Percentiles rank a stretch among this genome's conserved stretches.
These are phyloP conservation scores for Phytophthora sansomeana DNA, from an alignment of 352 stramenopile genomes.

Conservation along the genomic window DNA sequence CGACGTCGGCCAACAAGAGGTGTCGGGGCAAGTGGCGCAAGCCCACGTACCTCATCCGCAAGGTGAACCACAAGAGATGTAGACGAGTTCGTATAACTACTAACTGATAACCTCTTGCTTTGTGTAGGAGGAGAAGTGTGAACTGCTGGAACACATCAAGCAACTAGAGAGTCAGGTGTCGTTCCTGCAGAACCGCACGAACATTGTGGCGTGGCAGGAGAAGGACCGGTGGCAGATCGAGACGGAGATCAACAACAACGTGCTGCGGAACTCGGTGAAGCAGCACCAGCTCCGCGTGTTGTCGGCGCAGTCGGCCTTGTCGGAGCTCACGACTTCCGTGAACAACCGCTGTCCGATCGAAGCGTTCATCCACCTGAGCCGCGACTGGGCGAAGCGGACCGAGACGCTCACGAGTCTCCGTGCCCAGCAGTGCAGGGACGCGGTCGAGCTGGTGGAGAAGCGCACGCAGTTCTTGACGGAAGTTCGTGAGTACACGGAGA, in stretches of 20 bases:
- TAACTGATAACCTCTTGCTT: neutral
- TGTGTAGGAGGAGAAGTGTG: slow-evolving; percentile 46
- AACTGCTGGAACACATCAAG: slow-evolving; percentile 45
- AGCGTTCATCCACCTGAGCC: slow-evolving; percentile 54
- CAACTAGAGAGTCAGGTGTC: slow-evolving; percentile 42
- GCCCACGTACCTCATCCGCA: slow-evolving; percentile 48
- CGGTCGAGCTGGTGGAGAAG: slow-evolving; percentile 49
- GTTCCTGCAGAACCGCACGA: slow-evolving; percentile 39
- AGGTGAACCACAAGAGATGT: slow-evolving; percentile 9
- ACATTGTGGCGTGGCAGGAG: slow-evolving; percentile 39
- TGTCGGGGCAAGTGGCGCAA: slow-evolving; percentile 43
- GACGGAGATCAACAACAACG: slow-evolving; percentile 41
- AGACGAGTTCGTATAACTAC: neutral
- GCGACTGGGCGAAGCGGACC: slow-evolving; percentile 34
- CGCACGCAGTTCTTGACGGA: slow-evolving; percentile 54
- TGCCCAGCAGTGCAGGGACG: slow-evolving; percentile 46
- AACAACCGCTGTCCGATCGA: slow-evolving; percentile 45
- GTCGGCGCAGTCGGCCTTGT: slow-evolving; percentile 46
- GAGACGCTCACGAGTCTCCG: slow-evolving; percentile 43
- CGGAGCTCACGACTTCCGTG: slow-evolving; percentile 38
- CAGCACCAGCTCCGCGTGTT: slow-evolving; percentile 46
- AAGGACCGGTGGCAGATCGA: slow-evolving; percentile 36
- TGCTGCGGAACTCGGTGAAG: slow-evolving; percentile 42
- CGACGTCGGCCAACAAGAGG: slow-evolving; percentile 16
- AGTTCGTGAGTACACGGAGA: slow-evolving; percentile 40